phyloP scores from a whole-genome alignment of 1,284 basidiomycete species.

The Ustilago lituana region DNA sequence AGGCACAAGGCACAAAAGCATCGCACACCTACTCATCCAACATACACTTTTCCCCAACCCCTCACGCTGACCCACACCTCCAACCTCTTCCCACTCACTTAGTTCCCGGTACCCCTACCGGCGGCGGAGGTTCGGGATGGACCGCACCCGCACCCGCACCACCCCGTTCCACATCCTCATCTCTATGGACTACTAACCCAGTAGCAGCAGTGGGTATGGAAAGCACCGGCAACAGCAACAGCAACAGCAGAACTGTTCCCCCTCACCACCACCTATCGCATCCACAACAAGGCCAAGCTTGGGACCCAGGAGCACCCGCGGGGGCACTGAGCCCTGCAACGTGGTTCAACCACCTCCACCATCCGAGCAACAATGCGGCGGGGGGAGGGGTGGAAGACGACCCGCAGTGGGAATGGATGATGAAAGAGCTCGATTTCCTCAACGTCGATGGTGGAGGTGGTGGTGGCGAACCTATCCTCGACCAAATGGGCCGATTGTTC shows the following conservation, averaged over 20 bases:
- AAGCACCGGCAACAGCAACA: no score
- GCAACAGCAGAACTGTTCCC: neutral
- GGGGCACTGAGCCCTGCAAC: slow-evolving; percentile 8
- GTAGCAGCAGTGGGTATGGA: no score
- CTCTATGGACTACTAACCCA: no score
- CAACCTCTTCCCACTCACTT: no score
- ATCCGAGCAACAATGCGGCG: neutral
- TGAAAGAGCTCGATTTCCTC: slow-evolving; percentile 40
- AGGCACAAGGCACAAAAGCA: slow-evolving; percentile 20
- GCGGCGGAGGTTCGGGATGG: neutral
- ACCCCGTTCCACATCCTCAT: neutral
- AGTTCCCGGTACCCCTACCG: no score
- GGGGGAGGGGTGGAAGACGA: slow-evolving; percentile 12
- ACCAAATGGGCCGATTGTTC: slow-evolving; percentile 41
- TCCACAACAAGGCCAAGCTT: neutral
- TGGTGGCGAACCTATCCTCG: slow-evolving; percentile 44
- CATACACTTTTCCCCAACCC: slow-evolving; percentile 16
- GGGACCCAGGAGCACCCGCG: no score
- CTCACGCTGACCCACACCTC: no score
- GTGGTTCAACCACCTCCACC: slow-evolving; percentile 10
- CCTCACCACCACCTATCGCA: slow-evolving; percentile 5
- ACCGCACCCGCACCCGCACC: neutral
- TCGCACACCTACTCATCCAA: slow-evolving; percentile 22
- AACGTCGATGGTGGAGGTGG: slow-evolving; percentile 36
- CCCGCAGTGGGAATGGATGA: slow-evolving; percentile 45